These are phyloP conservation scores for Dendrobium nobile DNA, from an alignment of 106 monocot species.

Conservation along the genomic window DNA sequence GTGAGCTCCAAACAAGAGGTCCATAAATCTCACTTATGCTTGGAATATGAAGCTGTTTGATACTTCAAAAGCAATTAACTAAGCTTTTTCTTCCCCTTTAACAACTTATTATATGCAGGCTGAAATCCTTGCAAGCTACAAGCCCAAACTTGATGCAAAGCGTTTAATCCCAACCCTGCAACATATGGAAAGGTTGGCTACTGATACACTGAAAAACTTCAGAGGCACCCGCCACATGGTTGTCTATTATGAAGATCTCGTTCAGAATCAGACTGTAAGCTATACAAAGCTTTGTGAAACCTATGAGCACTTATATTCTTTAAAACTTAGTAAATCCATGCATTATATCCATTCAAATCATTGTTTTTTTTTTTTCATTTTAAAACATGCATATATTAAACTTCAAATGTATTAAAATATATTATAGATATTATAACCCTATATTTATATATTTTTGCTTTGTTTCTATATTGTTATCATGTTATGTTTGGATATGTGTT, in stretches of 20 bases:
- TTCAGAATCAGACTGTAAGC: conserved; percentile 32
- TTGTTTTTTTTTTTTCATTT: background rate
- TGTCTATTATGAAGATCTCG: conserved; percentile 61
- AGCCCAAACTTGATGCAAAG: conserved; percentile 30
- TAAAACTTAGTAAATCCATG: background rate
- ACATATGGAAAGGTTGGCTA: conserved; percentile 20
- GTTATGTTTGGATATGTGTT: too few relatives aligned
- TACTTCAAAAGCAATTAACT: background rate
- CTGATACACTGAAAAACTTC: conserved; percentile 35
- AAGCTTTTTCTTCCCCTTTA: background rate
- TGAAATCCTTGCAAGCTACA: conserved; percentile 38
- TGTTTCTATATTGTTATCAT: too few relatives aligned
- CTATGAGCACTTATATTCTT: background rate
- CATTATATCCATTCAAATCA: background rate
- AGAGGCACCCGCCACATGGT: conserved; percentile 42
- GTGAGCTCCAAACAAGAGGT: conserved; percentile 68
- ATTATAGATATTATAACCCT: too few relatives aligned
- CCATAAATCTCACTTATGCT: background rate
- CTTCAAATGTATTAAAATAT: background rate
- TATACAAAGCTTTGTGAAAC: background rate
- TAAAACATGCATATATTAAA: background rate
- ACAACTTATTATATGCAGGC: conserved; percentile 24
- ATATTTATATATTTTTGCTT: too few relatives aligned
- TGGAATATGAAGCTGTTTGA: background rate
- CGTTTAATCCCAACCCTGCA: conserved; percentile 30